Conservation (phyloP, 305 asterid species). For the Vinca major region DNA sequence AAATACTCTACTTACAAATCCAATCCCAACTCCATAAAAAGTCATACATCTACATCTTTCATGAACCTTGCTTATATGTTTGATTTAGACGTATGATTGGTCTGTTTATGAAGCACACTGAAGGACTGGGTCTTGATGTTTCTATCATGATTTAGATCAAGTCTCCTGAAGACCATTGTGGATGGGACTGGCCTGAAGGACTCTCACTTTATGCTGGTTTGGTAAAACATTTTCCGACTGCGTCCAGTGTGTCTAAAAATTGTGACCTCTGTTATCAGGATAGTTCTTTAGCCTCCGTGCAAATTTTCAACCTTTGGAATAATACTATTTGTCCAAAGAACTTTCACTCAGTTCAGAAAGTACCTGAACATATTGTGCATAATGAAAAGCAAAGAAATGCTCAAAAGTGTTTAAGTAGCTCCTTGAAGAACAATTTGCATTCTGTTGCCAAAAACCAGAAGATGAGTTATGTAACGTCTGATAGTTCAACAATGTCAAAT, state of each 20-base stretch:
- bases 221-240: slow-evolving; percentile 17
- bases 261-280: slow-evolving; percentile 22
- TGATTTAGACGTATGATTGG: slow-evolving; percentile 19
- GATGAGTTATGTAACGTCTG: slow-evolving; percentile 12
- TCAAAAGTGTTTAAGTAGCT: slow-evolving; percentile 20
- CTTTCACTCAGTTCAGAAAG: slow-evolving; percentile 19
- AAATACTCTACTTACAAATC: not conserved
- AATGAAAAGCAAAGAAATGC: slow-evolving; percentile 21
- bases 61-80: slow-evolving; percentile 10
- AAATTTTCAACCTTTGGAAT: slow-evolving; percentile 15
- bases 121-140: slow-evolving; percentile 23
- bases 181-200: slow-evolving; percentile 68
- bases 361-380: slow-evolving; percentile 17
- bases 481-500: slow-evolving; percentile 19
- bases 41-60: not conserved
- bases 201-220: slow-evolving; percentile 29
- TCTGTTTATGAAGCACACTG: slow-evolving; percentile 31
- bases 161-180: slow-evolving; percentile 43
- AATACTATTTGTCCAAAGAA: slow-evolving; percentile 21
- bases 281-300: slow-evolving; percentile 24
- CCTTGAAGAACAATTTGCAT: slow-evolving; percentile 19
- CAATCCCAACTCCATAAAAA: not conserved
- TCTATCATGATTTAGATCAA: slow-evolving; percentile 40
- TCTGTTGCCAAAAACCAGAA: slow-evolving; percentile 23
- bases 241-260: slow-evolving; percentile 23